Conservation (phyloP, 1,284 basidiomycete genomes). For the Stygiomarasmius scandens region DNA sequence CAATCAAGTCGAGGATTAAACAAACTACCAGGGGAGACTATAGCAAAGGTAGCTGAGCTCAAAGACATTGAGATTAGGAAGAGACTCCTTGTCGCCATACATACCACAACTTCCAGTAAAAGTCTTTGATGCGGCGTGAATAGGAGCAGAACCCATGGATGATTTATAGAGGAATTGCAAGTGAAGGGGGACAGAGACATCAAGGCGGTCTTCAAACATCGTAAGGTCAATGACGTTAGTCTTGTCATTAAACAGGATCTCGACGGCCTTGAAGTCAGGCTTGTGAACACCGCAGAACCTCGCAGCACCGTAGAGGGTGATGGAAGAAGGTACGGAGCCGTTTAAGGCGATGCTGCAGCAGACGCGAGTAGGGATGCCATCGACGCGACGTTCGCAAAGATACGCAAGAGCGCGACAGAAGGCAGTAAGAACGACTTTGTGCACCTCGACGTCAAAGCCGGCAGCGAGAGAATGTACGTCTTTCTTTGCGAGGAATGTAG, state of each 20-base stretch:
- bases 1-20: too few relatives aligned
- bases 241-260: conserved; percentile 64
- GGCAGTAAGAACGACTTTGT: conserved; percentile 76
- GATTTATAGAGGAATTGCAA: conserved; percentile 90
- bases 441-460: conserved; percentile 73
- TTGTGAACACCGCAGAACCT: conserved; percentile 82
- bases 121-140: conserved; percentile 95
- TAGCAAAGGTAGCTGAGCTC: too few relatives aligned
- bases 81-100: conserved; percentile 78
- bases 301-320: conserved; percentile 75
- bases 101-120: conserved; percentile 98
- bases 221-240: conserved; percentile 72
- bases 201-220: conserved; percentile 84
- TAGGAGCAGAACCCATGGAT: conserved; percentile 87
- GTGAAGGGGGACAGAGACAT: conserved; percentile 76
- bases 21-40: too few relatives aligned
- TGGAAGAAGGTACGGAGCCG: conserved; percentile 51
- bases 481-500: conserved; percentile 71
- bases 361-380: conserved; percentile 76
- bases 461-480: conserved; percentile 85
- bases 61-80: conserved; percentile 79
- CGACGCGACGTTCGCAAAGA: conserved; percentile 65
- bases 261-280: conserved; percentile 80
- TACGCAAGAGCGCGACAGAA: conserved; percentile 82
- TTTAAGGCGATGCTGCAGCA: conserved; percentile 56